Evolutionary conservation across 139 green algal species (phyloP).

Genomic region (Choricystis sp.): DNA sequence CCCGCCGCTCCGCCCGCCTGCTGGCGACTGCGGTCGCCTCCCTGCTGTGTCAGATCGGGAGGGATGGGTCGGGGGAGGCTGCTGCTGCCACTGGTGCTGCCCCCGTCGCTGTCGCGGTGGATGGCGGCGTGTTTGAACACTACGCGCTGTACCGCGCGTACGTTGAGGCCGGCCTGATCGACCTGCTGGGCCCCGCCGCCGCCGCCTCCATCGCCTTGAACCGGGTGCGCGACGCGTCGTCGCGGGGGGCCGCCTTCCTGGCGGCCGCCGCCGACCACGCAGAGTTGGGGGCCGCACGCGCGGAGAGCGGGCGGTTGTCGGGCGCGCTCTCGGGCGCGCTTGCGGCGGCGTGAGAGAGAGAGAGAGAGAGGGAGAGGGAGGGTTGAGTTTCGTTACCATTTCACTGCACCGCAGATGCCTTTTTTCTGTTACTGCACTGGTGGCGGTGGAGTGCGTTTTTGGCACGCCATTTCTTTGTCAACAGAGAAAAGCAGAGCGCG

Average conservation of each 20-base stretch:
- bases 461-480: too few species aligned
- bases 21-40: slow-evolving; percentile 33
- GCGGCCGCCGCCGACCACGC: not conserved
- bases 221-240: not conserved
- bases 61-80: not conserved
- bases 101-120: slow-evolving; percentile 33
- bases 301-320: not conserved
- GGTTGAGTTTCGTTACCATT: too few species aligned
- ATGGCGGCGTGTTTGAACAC: slow-evolving; percentile 45
- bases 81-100: not conserved
- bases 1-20: slow-evolving; percentile 33
- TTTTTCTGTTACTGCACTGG: too few species aligned
- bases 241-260: not conserved
- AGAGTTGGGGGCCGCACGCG: too few species aligned
- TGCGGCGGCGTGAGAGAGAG: not conserved
- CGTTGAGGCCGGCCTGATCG: slow-evolving; percentile 6
- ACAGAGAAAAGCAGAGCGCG: too few species aligned
- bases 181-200: not conserved
- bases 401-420: too few species aligned
- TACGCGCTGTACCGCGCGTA: slow-evolving; percentile 28
- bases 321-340: not conserved
- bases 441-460: too few species aligned
- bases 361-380: not conserved
- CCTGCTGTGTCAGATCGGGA: slow-evolving; percentile 32
- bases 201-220: not conserved